These are phyloP conservation scores for Holtermannia corniformis DNA, from an alignment of 768 basidiomycete genomes.

Conservation along the genomic window DNA sequence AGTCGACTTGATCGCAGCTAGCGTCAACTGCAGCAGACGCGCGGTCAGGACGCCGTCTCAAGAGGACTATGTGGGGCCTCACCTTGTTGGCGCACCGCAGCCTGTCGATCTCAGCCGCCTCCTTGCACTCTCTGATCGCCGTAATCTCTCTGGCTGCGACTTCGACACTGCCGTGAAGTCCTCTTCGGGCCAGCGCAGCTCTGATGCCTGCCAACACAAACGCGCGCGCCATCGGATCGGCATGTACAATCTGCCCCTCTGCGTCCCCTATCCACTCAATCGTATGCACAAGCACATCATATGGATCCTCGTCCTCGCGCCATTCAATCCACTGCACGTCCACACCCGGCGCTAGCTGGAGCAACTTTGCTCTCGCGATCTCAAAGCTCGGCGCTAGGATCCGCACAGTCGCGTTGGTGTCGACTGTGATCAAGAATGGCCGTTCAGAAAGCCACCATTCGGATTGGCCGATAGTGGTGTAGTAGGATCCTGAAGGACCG, in stretches of 20 bases:
- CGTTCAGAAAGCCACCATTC: constrained; percentile 69
- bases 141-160: constrained; percentile 43
- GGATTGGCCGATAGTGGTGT: constrained; percentile 55
- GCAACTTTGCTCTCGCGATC: constrained; percentile 55
- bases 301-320: constrained; percentile 62
- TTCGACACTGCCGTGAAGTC: constrained; percentile 7
- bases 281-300: constrained; percentile 45
- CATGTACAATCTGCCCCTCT: constrained; percentile 4
- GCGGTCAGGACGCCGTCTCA: constrained; percentile 9
- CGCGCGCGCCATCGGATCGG: constrained; percentile 22
- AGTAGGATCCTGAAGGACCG: constrained; percentile 61
- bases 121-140: constrained; percentile 66
- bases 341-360: constrained; percentile 48
- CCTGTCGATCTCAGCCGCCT: constrained; percentile 57
- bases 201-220: constrained; percentile 23
- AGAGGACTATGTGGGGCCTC: too few species aligned
- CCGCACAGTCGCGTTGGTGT: constrained; percentile 46
- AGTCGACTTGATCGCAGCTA: constrained; percentile 62
- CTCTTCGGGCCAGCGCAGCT: constrained; percentile 9
- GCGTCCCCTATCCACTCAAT: constrained; percentile 9
- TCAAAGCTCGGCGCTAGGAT: constrained; percentile 73
- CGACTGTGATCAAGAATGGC: constrained; percentile 52
- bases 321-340: constrained; percentile 42
- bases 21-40: constrained; percentile 51
- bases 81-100: constrained; percentile 75